Evolutionary conservation across 345 rosid genomes (phyloP).

Genomic region (Theobroma cacao): DNA sequence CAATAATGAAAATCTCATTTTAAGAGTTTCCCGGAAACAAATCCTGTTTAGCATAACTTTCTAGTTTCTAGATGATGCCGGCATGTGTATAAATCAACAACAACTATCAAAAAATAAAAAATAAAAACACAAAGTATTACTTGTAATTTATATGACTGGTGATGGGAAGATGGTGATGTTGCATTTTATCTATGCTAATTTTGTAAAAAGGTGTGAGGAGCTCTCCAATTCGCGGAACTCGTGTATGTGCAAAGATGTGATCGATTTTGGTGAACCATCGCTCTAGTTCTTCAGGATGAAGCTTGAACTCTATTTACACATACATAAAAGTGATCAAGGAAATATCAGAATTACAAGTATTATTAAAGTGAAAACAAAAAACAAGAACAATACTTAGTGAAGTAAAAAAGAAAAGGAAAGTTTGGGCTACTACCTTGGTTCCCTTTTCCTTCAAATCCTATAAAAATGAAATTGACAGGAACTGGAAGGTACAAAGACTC

Average conservation of each 20-base stretch:
- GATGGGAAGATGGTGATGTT: slow-evolving; percentile 68
- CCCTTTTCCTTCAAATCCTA: slow-evolving; percentile 97
- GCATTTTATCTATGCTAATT: slow-evolving; percentile 53
- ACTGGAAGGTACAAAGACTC: slow-evolving; percentile 86
- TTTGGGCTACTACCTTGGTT: slow-evolving; percentile 69
- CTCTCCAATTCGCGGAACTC: slow-evolving; percentile 74
- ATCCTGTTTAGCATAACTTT: background rate
- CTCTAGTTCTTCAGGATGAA: slow-evolving; percentile 81
- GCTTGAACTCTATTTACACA: slow-evolving; percentile 59
- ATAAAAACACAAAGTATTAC: slow-evolving; percentile 32
- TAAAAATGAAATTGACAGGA: slow-evolving; percentile 90
- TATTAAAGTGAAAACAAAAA: background rate
- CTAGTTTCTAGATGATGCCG: slow-evolving; percentile 10
- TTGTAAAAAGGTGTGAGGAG: slow-evolving; percentile 74
- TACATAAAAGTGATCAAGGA: slow-evolving; percentile 13
- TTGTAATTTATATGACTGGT: slow-evolving; percentile 83
- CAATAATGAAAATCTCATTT: background rate
- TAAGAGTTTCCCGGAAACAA: background rate
- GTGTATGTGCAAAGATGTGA: slow-evolving; percentile 88
- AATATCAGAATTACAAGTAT: slow-evolving; percentile 11
- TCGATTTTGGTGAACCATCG: slow-evolving; percentile 93
- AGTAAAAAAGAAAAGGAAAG: slow-evolving; percentile 2
- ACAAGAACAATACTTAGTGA: background rate
- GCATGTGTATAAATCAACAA: slow-evolving; percentile 7
- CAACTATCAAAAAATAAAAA: slow-evolving; percentile 5